Base-by-base conservation (phyloP, 2,329 filamentous ascomycete genomes). In the Rosellinia necatrix region DNA sequence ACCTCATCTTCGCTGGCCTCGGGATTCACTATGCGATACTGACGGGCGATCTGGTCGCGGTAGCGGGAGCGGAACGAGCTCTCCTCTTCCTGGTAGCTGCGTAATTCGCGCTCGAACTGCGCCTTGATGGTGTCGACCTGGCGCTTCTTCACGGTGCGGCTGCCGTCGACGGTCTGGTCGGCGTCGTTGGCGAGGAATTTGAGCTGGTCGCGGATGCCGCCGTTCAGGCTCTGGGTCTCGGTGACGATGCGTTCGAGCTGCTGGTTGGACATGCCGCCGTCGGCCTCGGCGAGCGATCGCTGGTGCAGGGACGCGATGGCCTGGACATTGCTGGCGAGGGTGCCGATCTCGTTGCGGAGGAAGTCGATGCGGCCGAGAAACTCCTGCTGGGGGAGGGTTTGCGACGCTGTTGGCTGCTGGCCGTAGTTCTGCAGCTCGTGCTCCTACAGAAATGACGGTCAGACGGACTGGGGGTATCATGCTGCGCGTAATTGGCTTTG, bases 21-120 rank as follows among this genome's bases (percentile, higher is more conserved):
- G 48, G 90, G 90, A 71, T 92, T 91, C 64, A 91, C 89, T 69
- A 93, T 92, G 53, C 85, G 81, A 74, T 90, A 92, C 74, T 94
- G 90, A 67, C 90, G 82, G 56, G 85, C 84, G 69, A 93, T 91
- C 72, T 91, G 88, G 61, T 92, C 88, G 58, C 87, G 83, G 72
- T 91, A 91, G 62, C 86, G 79, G 69, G 84, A 80, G 68, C 84
- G 81, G 76, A 91, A 92, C 41, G 82, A 80, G 56, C 82, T 78
- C 78, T 94, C 90, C 69, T 90, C 86, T 64, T 82, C 76, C 69
- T 88, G 81, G 72, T 90, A 92, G 65, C 83, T 82, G 70, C 86
- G 81, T 61, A 92, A 78, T 71, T 89, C 86, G 60, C 81, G 82
- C 75, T 87, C 84, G 75, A 92, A 92, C 53, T 85, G 84, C 59